phyloP scores from a whole-genome alignment of 129 eudicot species.

The Deinandra increscens region DNA sequence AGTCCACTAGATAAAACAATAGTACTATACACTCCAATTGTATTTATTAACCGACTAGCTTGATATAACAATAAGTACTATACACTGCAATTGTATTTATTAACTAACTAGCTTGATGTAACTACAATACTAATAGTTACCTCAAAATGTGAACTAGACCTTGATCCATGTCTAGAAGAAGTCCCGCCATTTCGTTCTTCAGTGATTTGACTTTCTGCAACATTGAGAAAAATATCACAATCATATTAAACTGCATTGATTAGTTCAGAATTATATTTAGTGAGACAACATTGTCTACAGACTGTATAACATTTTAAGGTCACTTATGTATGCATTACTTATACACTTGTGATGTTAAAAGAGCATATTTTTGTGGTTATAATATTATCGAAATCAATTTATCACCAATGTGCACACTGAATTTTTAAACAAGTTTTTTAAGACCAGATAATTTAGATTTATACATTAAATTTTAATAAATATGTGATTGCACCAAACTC shows the following conservation, averaged over 20 bases:
- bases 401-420: neutral
- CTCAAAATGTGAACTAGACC: constrained; percentile 38
- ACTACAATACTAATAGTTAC: constrained; percentile 17
- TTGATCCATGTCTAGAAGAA: constrained; percentile 33
- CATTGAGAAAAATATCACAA: constrained; percentile 22
- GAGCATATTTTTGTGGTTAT: neutral
- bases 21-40: neutral
- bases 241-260: constrained; percentile 13
- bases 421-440: neutral
- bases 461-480: neutral
- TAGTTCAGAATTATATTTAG: neutral
- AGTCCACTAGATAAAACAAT: neutral
- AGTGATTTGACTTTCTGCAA: constrained; percentile 57
- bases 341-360: neutral
- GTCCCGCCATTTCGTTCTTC: constrained; percentile 39
- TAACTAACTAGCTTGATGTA: neutral
- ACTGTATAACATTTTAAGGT: neutral
- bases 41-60: constrained; percentile 6
- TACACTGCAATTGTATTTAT: too few species aligned
- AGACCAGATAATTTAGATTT: neutral
- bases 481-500: neutral
- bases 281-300: neutral
- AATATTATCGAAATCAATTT: neutral
- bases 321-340: neutral
- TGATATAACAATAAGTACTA: too few species aligned